phyloP scores from a whole-genome alignment of 495 filamentous ascomycete species.

The Achaetomiella virescens region DNA sequence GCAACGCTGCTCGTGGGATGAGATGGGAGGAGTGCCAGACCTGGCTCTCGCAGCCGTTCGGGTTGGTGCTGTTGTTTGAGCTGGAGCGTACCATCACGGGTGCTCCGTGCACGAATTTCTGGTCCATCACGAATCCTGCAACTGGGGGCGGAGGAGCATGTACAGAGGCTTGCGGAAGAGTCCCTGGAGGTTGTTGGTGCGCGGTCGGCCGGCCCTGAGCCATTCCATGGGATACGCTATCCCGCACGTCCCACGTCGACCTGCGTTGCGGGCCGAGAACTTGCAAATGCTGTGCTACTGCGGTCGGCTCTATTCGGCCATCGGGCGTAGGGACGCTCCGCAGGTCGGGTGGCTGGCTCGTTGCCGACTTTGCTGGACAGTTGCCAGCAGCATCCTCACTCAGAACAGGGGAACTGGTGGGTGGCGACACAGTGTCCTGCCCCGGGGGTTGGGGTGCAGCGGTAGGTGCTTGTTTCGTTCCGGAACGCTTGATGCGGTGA shows the following conservation, averaged over 20 bases:
- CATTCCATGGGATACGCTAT: slow-evolving; percentile 1
- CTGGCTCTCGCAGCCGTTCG: neutral
- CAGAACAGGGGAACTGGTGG: neutral
- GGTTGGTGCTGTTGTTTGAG: slow-evolving; percentile 25
- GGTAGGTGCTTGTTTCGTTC: neutral
- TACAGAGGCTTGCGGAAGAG: neutral
- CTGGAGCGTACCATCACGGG: slow-evolving; percentile 28
- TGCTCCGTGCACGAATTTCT: slow-evolving; percentile 1
- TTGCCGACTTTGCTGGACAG: slow-evolving; percentile 19
- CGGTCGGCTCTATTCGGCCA: slow-evolving; percentile 7
- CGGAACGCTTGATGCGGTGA: slow-evolving; percentile 4
- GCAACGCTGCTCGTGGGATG: slow-evolving; percentile 29
- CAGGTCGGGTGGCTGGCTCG: slow-evolving; percentile 8
- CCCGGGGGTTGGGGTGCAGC: neutral
- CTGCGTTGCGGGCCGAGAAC: slow-evolving; percentile 10
- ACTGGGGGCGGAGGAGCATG: slow-evolving; percentile 9
- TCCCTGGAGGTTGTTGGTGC: neutral
- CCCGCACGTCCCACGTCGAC: slow-evolving; percentile 15
- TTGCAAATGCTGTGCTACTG: slow-evolving; percentile 5
- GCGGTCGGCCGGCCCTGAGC: neutral
- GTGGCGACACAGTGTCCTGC: neutral
- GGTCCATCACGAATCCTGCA: slow-evolving; percentile 24
- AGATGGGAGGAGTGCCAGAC: slow-evolving; percentile 9
- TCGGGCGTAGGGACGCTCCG: slow-evolving; percentile 13
- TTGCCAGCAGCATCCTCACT: slow-evolving; percentile 38